A percentile compares a stretch with the other conserved stretches of the same genome.
Conservation (phyloP, 1,284 basidiomycete genomes). For the Pulchroboletus neoregius region DNA sequence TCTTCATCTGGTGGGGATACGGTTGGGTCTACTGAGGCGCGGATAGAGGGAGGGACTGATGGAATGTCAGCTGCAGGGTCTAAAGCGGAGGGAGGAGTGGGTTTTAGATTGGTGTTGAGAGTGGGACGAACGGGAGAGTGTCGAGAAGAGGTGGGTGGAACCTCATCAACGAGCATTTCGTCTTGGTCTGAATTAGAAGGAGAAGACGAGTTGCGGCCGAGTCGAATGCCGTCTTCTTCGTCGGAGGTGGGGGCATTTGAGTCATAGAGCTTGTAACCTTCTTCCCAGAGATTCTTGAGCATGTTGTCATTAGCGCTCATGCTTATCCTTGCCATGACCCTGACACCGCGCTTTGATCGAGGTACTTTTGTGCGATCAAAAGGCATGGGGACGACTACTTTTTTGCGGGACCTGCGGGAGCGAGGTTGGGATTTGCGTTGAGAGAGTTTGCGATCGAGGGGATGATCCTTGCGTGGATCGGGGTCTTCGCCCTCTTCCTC, state of each 20-base stretch:
- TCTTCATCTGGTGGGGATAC: slow-evolving; percentile 20
- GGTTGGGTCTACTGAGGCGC: slow-evolving; percentile 24
- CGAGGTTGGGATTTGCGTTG: slow-evolving; percentile 3
- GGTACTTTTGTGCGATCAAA: slow-evolving; percentile 21
- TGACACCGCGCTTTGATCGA: slow-evolving; percentile 20
- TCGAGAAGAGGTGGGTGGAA: slow-evolving; percentile 14
- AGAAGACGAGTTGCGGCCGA: not conserved
- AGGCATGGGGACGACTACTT: slow-evolving; percentile 16
- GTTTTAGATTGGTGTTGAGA: slow-evolving; percentile 18
- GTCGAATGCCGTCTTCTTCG: slow-evolving; percentile 14
- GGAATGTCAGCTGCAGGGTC: slow-evolving; percentile 13
- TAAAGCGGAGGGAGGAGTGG: slow-evolving; percentile 9
- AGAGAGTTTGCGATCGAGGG: slow-evolving; percentile 22
- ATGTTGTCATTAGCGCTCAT: not conserved
- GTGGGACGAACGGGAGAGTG: slow-evolving; percentile 20
- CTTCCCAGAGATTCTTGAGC: slow-evolving; percentile 18
- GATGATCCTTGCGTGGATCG: slow-evolving; percentile 35
- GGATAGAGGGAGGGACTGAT: slow-evolving; percentile 20
- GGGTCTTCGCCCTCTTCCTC: slow-evolving; percentile 58
- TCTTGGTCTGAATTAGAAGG: slow-evolving; percentile 28
- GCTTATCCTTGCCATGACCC: not conserved
- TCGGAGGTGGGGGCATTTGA: slow-evolving; percentile 23
- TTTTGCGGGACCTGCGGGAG: slow-evolving; percentile 11
- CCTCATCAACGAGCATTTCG: slow-evolving; percentile 30
- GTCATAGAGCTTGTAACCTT: slow-evolving; percentile 22